phyloP scores from a whole-genome alignment of 148 eudicot species.

The Camellia lanceoleosa region DNA sequence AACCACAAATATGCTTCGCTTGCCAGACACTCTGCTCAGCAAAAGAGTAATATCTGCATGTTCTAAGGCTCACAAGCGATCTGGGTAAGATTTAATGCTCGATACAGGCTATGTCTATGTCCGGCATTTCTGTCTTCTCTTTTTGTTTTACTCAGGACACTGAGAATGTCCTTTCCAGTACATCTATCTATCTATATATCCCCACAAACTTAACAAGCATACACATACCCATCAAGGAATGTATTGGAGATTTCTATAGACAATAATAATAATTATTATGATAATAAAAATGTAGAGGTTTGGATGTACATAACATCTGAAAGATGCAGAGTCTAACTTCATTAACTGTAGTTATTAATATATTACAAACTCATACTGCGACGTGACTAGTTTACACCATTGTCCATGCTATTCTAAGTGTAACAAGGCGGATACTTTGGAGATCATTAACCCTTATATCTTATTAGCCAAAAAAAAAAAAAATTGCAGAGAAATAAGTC shows the following conservation, averaged over 20 bases:
- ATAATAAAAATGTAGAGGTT: no score
- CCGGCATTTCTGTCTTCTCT: slow-evolving; percentile 15
- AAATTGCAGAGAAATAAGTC: no score
- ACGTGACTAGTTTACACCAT: not conserved
- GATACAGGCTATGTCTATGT: slow-evolving; percentile 10
- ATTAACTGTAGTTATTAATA: not conserved
- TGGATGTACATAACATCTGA: not conserved
- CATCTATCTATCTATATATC: not conserved
- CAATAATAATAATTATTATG: no score
- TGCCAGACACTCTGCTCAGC: not conserved
- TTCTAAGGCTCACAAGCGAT: slow-evolving; percentile 37
- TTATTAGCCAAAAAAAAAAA: no score
- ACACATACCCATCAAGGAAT: not conserved
- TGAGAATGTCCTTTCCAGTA: not conserved
- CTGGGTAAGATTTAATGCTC: slow-evolving; percentile 2
- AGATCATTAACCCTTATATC: not conserved
- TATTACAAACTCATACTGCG: not conserved
- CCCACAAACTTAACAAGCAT: not conserved
- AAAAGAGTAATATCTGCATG: slow-evolving; percentile 21
- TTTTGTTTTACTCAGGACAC: slow-evolving; percentile 8
- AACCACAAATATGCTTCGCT: slow-evolving; percentile 21
- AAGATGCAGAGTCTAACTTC: not conserved
- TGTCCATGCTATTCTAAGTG: not conserved
- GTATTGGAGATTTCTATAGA: not conserved
- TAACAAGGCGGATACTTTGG: no score